phyloP scores from a whole-genome alignment of 345 rosid genomes.

The Camelina sativa region DNA sequence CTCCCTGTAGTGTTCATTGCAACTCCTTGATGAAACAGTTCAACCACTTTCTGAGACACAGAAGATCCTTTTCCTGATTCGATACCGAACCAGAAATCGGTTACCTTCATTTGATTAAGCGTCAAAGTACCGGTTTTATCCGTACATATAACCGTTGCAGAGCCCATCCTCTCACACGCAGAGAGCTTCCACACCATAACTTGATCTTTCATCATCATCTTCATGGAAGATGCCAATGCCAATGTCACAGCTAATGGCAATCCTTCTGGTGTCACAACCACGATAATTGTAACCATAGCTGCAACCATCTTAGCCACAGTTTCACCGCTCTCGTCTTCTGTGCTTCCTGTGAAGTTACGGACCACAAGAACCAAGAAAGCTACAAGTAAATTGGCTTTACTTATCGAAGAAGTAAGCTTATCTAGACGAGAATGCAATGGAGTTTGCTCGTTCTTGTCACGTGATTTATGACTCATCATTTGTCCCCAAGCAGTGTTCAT shows the following conservation, averaged over 20 bases:
- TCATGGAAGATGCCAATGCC: conserved; percentile 81
- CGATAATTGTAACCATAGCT: conserved; percentile 71
- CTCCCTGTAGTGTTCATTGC: conserved; percentile 72
- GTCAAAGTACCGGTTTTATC: conserved; percentile 92
- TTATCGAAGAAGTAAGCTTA: conserved; percentile 67
- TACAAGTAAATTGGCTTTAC: conserved; percentile 65
- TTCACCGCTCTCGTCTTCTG: conserved; percentile 56
- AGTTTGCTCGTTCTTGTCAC: conserved; percentile 55
- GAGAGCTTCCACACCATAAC: conserved; percentile 85
- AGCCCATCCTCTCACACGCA: conserved; percentile 92
- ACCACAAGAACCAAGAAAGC: conserved; percentile 70
- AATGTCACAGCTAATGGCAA: conserved; percentile 80
- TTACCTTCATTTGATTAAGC: conserved; percentile 66
- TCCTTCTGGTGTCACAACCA: conserved; percentile 89
- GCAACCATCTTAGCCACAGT: conserved; percentile 65
- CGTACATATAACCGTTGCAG: conserved; percentile 72
- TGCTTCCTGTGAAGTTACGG: conserved; percentile 75
- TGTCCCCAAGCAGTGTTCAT: conserved; percentile 79
- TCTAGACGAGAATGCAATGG: conserved; percentile 71
- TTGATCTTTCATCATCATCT: conserved; percentile 77
- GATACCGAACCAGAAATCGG: conserved; percentile 65
- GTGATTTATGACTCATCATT: conserved; percentile 68
- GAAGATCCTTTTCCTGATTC: conserved; percentile 38
- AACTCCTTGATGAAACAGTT: conserved; percentile 60
- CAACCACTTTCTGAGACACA: conserved; percentile 45